Conservation (phyloP, 75 land plant genomes). For the Cryptomeria japonica region DNA sequence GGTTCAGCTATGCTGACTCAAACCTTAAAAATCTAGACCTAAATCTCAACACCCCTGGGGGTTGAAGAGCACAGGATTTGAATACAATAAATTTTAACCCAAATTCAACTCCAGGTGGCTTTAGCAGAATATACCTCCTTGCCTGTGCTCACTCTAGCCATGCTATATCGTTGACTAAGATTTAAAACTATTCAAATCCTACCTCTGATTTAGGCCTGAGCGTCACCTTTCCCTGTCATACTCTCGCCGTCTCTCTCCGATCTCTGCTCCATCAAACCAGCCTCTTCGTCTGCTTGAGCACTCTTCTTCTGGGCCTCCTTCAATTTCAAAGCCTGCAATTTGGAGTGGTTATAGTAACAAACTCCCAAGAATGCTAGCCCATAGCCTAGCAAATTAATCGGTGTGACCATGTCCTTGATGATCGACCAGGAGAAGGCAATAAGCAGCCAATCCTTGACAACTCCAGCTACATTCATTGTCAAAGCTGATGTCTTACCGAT, state of each 20-base stretch:
- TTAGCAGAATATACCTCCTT: not conserved
- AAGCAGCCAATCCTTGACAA: conserved; percentile 95
- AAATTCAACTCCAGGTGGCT: not conserved
- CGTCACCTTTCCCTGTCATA: conserved; percentile 4
- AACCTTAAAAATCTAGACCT: conserved; percentile 10
- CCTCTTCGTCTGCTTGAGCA: conserved; percentile 62
- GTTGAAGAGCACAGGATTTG: conserved; percentile 1
- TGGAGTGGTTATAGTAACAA: conserved; percentile 86
- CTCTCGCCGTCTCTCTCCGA: conserved; percentile 44
- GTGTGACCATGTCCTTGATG: conserved; percentile 80
- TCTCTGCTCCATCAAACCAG: conserved; percentile 49
- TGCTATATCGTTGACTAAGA: not conserved
- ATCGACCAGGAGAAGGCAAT: conserved; percentile 98
- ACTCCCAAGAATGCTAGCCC: conserved; percentile 90
- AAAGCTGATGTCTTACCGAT: conserved; percentile 96
- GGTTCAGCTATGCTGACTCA: not conserved
- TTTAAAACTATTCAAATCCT: conserved; percentile 6
- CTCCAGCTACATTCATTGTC: conserved; percentile 98
- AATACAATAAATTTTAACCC: conserved; percentile 5
- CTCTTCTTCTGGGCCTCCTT: conserved; percentile 77
- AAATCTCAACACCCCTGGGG: not conserved
- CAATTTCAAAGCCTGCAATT: conserved; percentile 78
- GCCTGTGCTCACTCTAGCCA: not conserved
- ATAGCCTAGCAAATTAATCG: conserved; percentile 80
- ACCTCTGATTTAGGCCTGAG: conserved; percentile 1